These are phyloP conservation scores for Lachancea fermentati DNA, from an alignment of 805 yeast species.

Conservation along the genomic window DNA sequence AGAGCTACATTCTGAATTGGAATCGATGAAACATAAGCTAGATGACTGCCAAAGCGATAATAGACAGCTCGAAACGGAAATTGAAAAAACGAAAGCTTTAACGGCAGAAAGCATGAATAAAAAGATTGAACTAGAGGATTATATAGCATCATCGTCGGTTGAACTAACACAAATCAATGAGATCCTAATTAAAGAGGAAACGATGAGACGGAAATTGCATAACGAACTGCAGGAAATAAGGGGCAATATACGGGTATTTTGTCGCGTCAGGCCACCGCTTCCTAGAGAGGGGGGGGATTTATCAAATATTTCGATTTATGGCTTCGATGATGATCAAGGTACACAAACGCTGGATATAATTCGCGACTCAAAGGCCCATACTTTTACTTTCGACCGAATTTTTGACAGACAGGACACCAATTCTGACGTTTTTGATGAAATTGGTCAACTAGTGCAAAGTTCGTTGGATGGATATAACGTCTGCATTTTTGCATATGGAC, in stretches of 20 bases:
- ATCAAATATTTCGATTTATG: slow-evolving; percentile 29
- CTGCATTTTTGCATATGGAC: slow-evolving; percentile 95
- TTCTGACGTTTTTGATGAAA: slow-evolving; percentile 67
- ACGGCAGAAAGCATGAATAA: slow-evolving; percentile 11
- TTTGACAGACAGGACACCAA: slow-evolving; percentile 55
- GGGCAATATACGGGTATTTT: slow-evolving; percentile 89
- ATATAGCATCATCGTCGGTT: slow-evolving; percentile 26
- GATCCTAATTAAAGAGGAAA: slow-evolving; percentile 45
- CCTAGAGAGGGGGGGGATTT: slow-evolving; percentile 17
- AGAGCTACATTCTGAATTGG: slow-evolving; percentile 13
- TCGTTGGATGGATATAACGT: slow-evolving; percentile 86
- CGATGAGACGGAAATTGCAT: slow-evolving; percentile 57
- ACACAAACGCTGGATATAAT: slow-evolving; percentile 21
- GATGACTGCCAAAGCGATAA: slow-evolving; percentile 23
- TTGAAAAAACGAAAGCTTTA: slow-evolving; percentile 17
- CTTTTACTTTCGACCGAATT: slow-evolving; percentile 72
- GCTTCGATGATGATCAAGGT: slow-evolving; percentile 27
- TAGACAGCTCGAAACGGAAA: slow-evolving; percentile 22
- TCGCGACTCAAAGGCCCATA: slow-evolving; percentile 12
- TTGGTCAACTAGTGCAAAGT: slow-evolving; percentile 79
- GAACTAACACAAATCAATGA: slow-evolving; percentile 32
- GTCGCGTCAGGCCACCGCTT: slow-evolving; percentile 68
- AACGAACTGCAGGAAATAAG: slow-evolving; percentile 76
- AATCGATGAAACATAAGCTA: slow-evolving; percentile 19
- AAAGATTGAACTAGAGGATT: slow-evolving; percentile 21